phyloP scores from a whole-genome alignment of 495 filamentous ascomycete species.

The Amorphotheca resinae region DNA sequence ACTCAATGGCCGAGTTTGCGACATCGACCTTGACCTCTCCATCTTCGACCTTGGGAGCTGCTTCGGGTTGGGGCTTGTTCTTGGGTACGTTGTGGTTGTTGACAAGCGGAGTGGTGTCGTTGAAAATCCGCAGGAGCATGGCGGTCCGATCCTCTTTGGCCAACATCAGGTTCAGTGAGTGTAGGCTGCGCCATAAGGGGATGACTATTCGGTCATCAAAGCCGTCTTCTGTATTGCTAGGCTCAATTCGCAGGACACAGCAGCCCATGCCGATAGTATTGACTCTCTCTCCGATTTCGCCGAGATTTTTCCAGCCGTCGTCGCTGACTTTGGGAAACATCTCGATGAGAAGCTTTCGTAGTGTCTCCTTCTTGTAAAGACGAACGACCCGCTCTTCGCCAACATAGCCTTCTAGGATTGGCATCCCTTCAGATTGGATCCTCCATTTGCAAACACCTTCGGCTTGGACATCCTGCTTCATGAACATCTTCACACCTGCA shows the following conservation, averaged over 20 bases:
- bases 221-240: slow-evolving; percentile 52
- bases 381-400: slow-evolving; percentile 64
- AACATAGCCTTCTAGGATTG: slow-evolving; percentile 77
- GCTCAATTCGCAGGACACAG: slow-evolving; percentile 74
- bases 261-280: slow-evolving; percentile 75
- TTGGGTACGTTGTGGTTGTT: slow-evolving; percentile 29
- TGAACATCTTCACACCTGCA: slow-evolving; percentile 95
- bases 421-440: slow-evolving; percentile 86
- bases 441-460: slow-evolving; percentile 80
- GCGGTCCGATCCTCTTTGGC: slow-evolving; percentile 91
- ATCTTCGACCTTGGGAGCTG: slow-evolving; percentile 4
- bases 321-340: slow-evolving; percentile 80
- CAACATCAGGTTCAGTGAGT: slow-evolving; percentile 87
- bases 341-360: slow-evolving; percentile 71
- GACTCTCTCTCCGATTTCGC: slow-evolving; percentile 80
- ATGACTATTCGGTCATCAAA: slow-evolving; percentile 74
- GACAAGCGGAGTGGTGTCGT: slow-evolving; percentile 65
- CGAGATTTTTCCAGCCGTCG: slow-evolving; percentile 57
- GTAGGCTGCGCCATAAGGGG: slow-evolving; percentile 80
- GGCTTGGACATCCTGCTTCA: slow-evolving; percentile 87
- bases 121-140: slow-evolving; percentile 82
- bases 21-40: slow-evolving; percentile 12
- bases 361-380: slow-evolving; percentile 60
- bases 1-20: background rate
- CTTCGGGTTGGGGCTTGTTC: background rate